These are phyloP conservation scores for Sclerospora graminicola DNA, from an alignment of 352 stramenopile genomes.

Conservation along the genomic window DNA sequence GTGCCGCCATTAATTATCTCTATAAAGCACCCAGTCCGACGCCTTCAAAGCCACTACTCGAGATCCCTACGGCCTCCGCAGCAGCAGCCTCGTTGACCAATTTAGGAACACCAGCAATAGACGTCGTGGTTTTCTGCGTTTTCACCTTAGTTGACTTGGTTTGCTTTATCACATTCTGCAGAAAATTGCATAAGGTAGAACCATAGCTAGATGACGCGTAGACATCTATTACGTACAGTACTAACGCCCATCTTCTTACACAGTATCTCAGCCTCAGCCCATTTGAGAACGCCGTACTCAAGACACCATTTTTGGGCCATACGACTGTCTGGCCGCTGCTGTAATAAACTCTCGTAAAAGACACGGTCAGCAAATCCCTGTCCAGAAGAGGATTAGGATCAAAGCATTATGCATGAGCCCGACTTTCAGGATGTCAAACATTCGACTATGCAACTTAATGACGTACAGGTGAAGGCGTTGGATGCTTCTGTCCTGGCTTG, in stretches of 20 bases:
- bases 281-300: conserved; percentile 85
- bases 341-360: conserved; percentile 86
- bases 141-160: conserved; percentile 36
- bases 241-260: conserved; percentile 63
- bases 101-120: conserved; percentile 10
- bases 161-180: conserved; percentile 42
- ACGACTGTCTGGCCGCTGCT: conserved; percentile 71
- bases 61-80: conserved; percentile 52
- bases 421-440: neutral
- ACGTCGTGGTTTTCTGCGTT: conserved; percentile 22
- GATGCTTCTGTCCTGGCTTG: conserved; percentile 83
- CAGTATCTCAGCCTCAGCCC: conserved; percentile 65
- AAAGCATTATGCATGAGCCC: neutral
- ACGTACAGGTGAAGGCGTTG: conserved; percentile 70
- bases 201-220: neutral
- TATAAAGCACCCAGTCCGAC: conserved; percentile 57
- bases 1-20: no score
- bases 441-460: neutral
- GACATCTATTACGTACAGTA: conserved; percentile 29
- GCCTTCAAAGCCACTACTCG: conserved; percentile 39
- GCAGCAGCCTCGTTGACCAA: conserved; percentile 29
- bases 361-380: conserved; percentile 83
- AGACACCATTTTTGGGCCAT: conserved; percentile 88
- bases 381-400: neutral
- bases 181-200: no score